These are phyloP conservation scores for Trypanosoma lewisi DNA, from an alignment of 208 protist genomes.

Conservation along the genomic window DNA sequence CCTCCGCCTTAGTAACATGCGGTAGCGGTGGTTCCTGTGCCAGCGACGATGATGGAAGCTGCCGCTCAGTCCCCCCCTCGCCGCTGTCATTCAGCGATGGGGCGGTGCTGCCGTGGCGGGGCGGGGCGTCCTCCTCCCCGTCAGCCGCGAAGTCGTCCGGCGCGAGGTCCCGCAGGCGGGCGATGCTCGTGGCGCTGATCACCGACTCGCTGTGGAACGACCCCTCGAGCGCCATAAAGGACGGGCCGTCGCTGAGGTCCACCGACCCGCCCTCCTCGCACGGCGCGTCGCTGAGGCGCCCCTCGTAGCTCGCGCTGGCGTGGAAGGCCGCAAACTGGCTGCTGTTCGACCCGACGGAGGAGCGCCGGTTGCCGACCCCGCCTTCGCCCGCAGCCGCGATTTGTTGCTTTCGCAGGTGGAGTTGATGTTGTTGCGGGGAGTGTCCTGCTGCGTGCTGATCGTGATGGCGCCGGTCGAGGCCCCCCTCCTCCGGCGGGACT, in stretches of 20 bases:
- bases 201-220: constrained; percentile 43
- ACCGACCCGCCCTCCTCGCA: background rate
- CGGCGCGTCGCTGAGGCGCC: background rate
- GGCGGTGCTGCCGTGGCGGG: background rate
- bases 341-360: background rate
- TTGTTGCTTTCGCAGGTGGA: no score
- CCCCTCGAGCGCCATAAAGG: constrained; percentile 1
- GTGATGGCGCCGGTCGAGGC: constrained; percentile 20
- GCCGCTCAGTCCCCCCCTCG: background rate
- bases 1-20: background rate
- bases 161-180: constrained; percentile 22
- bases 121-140: background rate
- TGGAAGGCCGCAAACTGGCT: background rate
- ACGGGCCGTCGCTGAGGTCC: background rate
- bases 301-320: constrained; percentile 1
- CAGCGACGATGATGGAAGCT: background rate
- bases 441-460: background rate
- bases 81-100: background rate
- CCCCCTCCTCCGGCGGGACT: constrained; percentile 64
- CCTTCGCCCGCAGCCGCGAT: constrained; percentile 27
- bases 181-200: constrained; percentile 59
- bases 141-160: background rate
- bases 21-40: background rate
- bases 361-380: background rate
- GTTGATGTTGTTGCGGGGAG: no score